phyloP scores from a whole-genome alignment of 192 early-diverging fungal genomes.

The Ramicandelaber brevisporus region DNA sequence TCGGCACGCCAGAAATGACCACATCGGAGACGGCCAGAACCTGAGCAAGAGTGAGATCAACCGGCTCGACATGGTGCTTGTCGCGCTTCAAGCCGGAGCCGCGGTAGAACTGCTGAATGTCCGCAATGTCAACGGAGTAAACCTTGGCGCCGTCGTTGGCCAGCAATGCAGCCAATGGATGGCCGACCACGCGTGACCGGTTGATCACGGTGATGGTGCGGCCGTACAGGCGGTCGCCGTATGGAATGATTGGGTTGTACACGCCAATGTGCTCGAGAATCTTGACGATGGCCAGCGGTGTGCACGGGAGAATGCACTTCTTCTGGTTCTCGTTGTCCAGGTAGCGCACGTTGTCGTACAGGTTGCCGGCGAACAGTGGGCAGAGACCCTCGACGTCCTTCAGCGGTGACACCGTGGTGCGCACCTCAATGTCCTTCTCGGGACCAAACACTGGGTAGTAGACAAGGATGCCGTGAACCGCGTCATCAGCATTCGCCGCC shows the following conservation, averaged over 20 bases:
- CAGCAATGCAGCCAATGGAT: slow-evolving; percentile 83
- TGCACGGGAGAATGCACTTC: slow-evolving; percentile 97
- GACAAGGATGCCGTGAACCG: slow-evolving; percentile 88
- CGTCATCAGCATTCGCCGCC: slow-evolving; percentile 65
- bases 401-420: slow-evolving; percentile 58
- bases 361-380: slow-evolving; percentile 82
- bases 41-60: slow-evolving; percentile 41
- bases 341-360: slow-evolving; percentile 89
- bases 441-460: slow-evolving; percentile 96
- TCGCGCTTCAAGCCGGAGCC: slow-evolving; percentile 31
- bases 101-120: slow-evolving; percentile 54
- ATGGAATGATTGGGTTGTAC: slow-evolving; percentile 65
- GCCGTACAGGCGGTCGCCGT: slow-evolving; percentile 88
- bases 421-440: slow-evolving; percentile 80
- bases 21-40: slow-evolving; percentile 74
- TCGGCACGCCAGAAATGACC: slow-evolving; percentile 93
- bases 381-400: slow-evolving; percentile 97
- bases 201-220: slow-evolving; percentile 81
- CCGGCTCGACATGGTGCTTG: slow-evolving; percentile 42
- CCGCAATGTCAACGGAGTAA: slow-evolving; percentile 80
- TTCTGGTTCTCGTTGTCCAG: slow-evolving; percentile 53
- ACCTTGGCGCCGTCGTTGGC: slow-evolving; percentile 98
- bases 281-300: slow-evolving; percentile 92
- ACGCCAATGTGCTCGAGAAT: slow-evolving; percentile 86
- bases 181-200: slow-evolving; percentile 90